These are phyloP conservation scores for Phytophthora fragariaefolia DNA, from an alignment of 352 stramenopile species.

Conservation along the genomic window DNA sequence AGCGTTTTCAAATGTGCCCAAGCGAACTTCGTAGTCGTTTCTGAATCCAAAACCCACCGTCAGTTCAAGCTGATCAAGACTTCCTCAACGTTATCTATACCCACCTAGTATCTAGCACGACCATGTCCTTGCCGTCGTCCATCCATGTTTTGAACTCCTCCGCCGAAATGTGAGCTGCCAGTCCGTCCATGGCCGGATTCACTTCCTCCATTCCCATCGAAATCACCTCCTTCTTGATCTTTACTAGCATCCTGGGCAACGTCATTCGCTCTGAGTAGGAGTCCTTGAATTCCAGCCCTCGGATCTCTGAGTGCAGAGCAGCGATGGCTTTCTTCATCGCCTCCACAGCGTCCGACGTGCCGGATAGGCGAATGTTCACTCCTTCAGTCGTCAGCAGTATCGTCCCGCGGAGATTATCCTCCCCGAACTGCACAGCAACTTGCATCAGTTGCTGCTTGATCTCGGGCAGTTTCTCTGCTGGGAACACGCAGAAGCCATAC, in stretches of 20 bases:
- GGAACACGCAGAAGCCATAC: slow-evolving; percentile 75
- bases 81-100: neutral
- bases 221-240: slow-evolving; percentile 82
- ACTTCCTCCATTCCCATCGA: slow-evolving; percentile 65
- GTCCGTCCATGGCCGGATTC: slow-evolving; percentile 51
- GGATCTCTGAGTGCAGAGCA: slow-evolving; percentile 46
- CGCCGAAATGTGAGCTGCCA: slow-evolving; percentile 62
- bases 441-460: slow-evolving; percentile 47
- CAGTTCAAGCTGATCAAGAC: slow-evolving; percentile 1
- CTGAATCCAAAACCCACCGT: slow-evolving; percentile 31
- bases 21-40: slow-evolving; percentile 81
- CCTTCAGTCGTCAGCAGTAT: slow-evolving; percentile 72
- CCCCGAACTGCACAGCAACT: slow-evolving; percentile 28
- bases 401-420: slow-evolving; percentile 60
- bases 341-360: slow-evolving; percentile 43
- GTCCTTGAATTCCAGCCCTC: slow-evolving; percentile 69
- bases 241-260: slow-evolving; percentile 72
- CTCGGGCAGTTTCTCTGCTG: slow-evolving; percentile 38
- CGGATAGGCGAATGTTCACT: slow-evolving; percentile 73
- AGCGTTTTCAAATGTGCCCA: slow-evolving; percentile 77
- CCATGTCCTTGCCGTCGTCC: slow-evolving; percentile 69
- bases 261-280: slow-evolving; percentile 61
- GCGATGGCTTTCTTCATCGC: slow-evolving; percentile 58
- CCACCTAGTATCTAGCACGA: slow-evolving; percentile 73
- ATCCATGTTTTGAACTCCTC: slow-evolving; percentile 77